A percentile compares a stretch with the other conserved stretches of the same genome.
Evolutionary conservation across 176 grass and related monocot genomes (phyloP).

Genomic region (Raddia guianensis): DNA sequence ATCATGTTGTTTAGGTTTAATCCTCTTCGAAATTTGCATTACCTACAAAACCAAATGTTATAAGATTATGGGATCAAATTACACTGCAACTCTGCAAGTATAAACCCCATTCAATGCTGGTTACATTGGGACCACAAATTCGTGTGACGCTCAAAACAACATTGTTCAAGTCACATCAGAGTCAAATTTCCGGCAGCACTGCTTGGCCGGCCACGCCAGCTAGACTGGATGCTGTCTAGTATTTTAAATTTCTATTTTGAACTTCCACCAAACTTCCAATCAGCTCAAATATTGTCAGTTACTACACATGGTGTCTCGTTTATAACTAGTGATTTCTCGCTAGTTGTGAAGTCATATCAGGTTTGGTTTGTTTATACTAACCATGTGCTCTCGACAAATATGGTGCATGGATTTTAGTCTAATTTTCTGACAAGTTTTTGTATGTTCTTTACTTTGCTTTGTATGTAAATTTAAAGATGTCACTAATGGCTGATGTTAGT

Average conservation of each 20-base stretch:
- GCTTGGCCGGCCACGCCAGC: too few relatives aligned
- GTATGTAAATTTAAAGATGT: background rate
- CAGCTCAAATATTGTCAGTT: too few relatives aligned
- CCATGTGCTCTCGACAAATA: background rate
- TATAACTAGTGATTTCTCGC: background rate
- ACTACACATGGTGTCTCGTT: background rate
- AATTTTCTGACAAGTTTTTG: background rate
- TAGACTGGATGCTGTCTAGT: too few relatives aligned
- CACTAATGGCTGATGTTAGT: background rate
- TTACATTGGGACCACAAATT: too few relatives aligned
- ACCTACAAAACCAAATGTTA: background rate
- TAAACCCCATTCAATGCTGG: too few relatives aligned
- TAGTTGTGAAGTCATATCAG: background rate
- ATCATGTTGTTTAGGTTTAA: conserved; percentile 18
- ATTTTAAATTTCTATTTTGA: too few relatives aligned
- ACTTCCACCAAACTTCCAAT: too few relatives aligned
- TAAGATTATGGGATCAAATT: background rate
- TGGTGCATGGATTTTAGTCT: background rate
- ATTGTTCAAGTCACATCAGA: too few relatives aligned
- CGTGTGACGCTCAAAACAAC: too few relatives aligned
- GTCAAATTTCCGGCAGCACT: too few relatives aligned
- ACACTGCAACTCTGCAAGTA: too few relatives aligned
- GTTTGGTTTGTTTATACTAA: conserved; percentile 1
- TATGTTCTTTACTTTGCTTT: background rate
- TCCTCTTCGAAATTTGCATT: conserved; percentile 2